A percentile compares a stretch with the other conserved stretches of the same genome.
phyloP scores from a whole-genome alignment of 345 rosid genomes.

The Arabidopsis suecica region DNA sequence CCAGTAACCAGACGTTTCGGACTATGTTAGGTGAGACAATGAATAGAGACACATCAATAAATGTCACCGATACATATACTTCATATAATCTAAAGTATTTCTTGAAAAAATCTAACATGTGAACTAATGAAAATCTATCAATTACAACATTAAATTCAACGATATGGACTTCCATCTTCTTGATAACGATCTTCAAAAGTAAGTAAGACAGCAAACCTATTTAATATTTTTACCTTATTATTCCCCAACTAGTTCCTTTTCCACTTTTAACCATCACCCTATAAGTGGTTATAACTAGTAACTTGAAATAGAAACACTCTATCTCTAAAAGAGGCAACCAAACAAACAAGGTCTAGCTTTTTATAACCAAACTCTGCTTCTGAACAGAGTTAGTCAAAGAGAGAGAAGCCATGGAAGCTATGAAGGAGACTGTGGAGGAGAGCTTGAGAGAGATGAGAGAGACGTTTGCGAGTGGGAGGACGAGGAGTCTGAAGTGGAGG shows the following conservation, averaged over 20 bases:
- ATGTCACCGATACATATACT: slow-evolving; percentile 33
- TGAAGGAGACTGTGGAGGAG: slow-evolving; percentile 49
- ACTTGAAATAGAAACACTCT: slow-evolving; percentile 21
- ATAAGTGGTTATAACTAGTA: slow-evolving; percentile 26
- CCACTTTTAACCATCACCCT: slow-evolving; percentile 32
- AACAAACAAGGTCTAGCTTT: not conserved
- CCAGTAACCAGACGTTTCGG: slow-evolving; percentile 17
- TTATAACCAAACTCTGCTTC: slow-evolving; percentile 7
- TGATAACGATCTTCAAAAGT: slow-evolving; percentile 18
- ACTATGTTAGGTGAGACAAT: slow-evolving; percentile 22
- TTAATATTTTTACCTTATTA: slow-evolving; percentile 25
- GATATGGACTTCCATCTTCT: slow-evolving; percentile 35
- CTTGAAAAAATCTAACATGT: slow-evolving; percentile 23
- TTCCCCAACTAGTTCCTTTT: slow-evolving; percentile 17
- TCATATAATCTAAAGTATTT: slow-evolving; percentile 16
- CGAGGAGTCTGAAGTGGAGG: slow-evolving; percentile 74
- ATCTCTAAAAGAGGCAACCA: slow-evolving; percentile 17
- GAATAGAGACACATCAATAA: slow-evolving; percentile 21
- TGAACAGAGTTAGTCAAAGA: slow-evolving; percentile 4
- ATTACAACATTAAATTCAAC: slow-evolving; percentile 17
- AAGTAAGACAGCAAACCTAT: slow-evolving; percentile 11
- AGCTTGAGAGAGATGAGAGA: slow-evolving; percentile 58
- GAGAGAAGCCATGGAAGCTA: slow-evolving; percentile 39
- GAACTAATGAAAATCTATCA: slow-evolving; percentile 9
- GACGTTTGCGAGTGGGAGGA: slow-evolving; percentile 61